These are phyloP conservation scores for Ceratorhiza oryzae-sativae DNA, from an alignment of 1,284 basidiomycete genomes.

Conservation along the genomic window DNA sequence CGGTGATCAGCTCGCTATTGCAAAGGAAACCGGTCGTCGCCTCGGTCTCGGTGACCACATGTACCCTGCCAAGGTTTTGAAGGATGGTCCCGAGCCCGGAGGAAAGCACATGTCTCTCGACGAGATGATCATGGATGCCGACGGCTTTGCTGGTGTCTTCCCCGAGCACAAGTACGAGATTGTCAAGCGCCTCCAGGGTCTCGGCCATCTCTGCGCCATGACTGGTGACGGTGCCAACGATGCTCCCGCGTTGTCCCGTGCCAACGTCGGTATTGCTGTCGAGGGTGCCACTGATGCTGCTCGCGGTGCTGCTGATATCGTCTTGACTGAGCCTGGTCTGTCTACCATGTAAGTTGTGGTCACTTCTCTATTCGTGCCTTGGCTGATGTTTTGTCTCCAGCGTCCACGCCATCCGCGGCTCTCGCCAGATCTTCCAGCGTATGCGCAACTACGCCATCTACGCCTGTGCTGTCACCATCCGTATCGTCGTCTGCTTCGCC, in stretches of 20 bases:
- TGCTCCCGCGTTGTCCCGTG: conserved; percentile 90
- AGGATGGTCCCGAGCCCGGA: conserved; percentile 85
- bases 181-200: conserved; percentile 92
- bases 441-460: conserved; percentile 97
- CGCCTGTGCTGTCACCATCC: conserved; percentile 92
- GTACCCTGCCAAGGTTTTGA: conserved; percentile 95
- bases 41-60: conserved; percentile 96
- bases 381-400: not conserved
- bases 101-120: conserved; percentile 81
- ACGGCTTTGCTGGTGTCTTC: conserved; percentile 95
- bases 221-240: conserved; percentile 98
- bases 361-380: not conserved
- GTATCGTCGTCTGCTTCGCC: conserved; percentile 97
- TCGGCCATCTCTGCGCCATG: conserved; percentile 89
- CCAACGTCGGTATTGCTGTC: conserved; percentile 97
- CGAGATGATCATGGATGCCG: conserved; percentile 92
- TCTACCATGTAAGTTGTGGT: conserved; percentile 72
- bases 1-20: conserved; percentile 98
- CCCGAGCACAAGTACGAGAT: conserved; percentile 95
- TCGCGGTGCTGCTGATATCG: conserved; percentile 94
- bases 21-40: conserved; percentile 98
- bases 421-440: conserved; percentile 96
- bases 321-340: conserved; percentile 93
- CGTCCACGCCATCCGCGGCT: conserved; percentile 94
- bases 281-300: conserved; percentile 96